Conservation (phyloP, 306 rosid genomes). For the Cyamopsis tetragonoloba region DNA sequence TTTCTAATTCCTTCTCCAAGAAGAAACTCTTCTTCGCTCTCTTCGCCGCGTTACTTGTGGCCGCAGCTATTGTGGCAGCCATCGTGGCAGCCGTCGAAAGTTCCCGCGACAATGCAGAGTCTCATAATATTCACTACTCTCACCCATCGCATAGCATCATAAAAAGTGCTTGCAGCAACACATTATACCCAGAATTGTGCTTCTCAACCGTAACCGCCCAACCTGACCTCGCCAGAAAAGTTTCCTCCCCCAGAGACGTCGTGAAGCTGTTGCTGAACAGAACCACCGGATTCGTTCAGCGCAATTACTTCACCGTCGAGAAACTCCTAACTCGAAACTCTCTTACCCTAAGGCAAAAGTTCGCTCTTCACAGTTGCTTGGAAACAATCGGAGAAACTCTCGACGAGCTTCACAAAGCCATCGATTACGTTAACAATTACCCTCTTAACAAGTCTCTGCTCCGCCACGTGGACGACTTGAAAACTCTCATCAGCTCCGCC, state of each 20-base stretch:
- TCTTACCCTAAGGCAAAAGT: constrained; percentile 41
- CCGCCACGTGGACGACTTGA: constrained; percentile 54
- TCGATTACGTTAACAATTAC: constrained; percentile 35
- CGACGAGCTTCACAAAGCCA: constrained; percentile 48
- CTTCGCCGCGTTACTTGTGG: constrained; percentile 35
- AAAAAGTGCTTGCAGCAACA: constrained; percentile 49
- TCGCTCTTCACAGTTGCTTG: constrained; percentile 61
- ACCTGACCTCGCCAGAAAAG: constrained; percentile 16
- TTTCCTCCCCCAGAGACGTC: constrained; percentile 35
- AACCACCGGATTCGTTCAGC: constrained; percentile 36
- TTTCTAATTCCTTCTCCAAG: constrained; percentile 12
- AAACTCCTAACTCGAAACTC: constrained; percentile 26
- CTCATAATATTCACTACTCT: no score
- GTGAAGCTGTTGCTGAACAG: constrained; percentile 39
- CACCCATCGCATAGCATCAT: constrained; percentile 40
- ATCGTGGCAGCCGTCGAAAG: constrained; percentile 13
- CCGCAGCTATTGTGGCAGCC: constrained; percentile 24
- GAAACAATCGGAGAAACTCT: constrained; percentile 60
- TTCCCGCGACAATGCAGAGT: neutral
- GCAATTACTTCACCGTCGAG: constrained; percentile 37
- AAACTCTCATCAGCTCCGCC: constrained; percentile 63
- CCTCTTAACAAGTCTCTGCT: constrained; percentile 42
- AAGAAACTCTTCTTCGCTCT: constrained; percentile 35
- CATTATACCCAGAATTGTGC: constrained; percentile 61
- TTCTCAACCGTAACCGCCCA: constrained; percentile 37